phyloP scores from a whole-genome alignment of 257 asterid genomes.

The Nicotiana knightiana region DNA sequence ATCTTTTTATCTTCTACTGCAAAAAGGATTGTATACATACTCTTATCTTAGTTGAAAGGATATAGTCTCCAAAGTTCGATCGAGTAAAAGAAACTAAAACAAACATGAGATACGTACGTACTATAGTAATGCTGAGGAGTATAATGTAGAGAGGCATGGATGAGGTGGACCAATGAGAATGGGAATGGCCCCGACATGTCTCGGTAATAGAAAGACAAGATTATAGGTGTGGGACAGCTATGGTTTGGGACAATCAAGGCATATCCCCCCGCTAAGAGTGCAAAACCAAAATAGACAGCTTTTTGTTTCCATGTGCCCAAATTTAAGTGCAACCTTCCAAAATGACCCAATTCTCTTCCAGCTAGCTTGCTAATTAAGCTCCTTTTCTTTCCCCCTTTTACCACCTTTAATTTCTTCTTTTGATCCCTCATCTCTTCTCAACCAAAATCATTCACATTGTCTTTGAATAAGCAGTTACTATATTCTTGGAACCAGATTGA shows the following conservation, averaged over 20 bases:
- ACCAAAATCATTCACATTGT: not conserved
- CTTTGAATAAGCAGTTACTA: not conserved
- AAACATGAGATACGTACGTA: not conserved
- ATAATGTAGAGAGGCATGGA: not conserved
- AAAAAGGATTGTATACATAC: not conserved
- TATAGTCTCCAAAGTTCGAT: not conserved
- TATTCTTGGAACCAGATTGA: not conserved
- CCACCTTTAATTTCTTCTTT: not conserved
- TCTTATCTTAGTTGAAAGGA: not conserved
- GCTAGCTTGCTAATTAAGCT: not conserved
- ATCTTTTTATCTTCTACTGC: not conserved
- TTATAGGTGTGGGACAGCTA: slow-evolving; percentile 47
- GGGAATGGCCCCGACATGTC: slow-evolving; percentile 65
- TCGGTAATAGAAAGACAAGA: slow-evolving; percentile 68
- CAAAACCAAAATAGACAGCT: slow-evolving; percentile 48
- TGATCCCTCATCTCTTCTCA: not conserved
- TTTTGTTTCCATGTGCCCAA: slow-evolving; percentile 69
- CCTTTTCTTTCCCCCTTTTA: not conserved
- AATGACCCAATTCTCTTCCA: slow-evolving; percentile 12
- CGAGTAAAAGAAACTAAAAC: not conserved
- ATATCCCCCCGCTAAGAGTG: slow-evolving; percentile 52
- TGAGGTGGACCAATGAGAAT: slow-evolving; percentile 24
- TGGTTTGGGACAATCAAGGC: slow-evolving; percentile 73
- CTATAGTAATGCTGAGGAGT: not conserved
- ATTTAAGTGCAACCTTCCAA: slow-evolving; percentile 77